Evolutionary conservation across 163 green algal genomes (phyloP), one percentile per base, ranked within the genome.

Genomic region (Chloromonas sp.): DNA sequence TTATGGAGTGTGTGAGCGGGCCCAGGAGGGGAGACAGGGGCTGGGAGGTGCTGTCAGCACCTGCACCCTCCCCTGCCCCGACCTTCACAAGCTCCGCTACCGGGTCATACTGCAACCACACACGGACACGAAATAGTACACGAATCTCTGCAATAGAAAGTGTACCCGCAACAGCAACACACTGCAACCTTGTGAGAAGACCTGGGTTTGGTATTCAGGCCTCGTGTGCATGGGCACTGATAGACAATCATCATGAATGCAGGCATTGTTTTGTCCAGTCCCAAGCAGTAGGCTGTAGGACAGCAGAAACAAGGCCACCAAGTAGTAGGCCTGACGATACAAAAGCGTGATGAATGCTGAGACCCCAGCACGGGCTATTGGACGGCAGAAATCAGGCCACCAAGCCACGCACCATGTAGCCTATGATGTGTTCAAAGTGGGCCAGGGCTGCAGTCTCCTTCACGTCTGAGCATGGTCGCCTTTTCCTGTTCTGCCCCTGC

Each of bases 31-130:
- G 36, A 36, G 36, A 36, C 66, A 11, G 66, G 11, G 5, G 66
- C 66, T 74, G 66, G 5, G 66, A 36, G 66, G 66, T 74, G 66
- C 66, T 15, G 66, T 11, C 66, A 11, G 5, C 66, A 11, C 11
- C 66, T 36, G 66, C 66, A 0, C 66, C 66, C 5, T 74, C 66
- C 5, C 66, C 66, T 11, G 11, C 11, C 11, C 66, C 66, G 5
- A 74, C 11, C 77, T 81, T 81, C n/a, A 60, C 14, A n/a, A 81
- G n/a, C 77, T 81, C 77, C 3, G 77, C 2, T 2, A 81, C n/a
- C 1, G 77, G 77, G n/a, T 81, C 77, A 60, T 81, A 81, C 77
- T 81, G 77, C 77, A 79, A n/a, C 8, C 36, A 36, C 36, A 36
- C 36, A 36, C 36, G 36, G 36, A 36, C 36, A 36, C 36, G 36